Base-by-base conservation (phyloP, 345 rosid genomes). In the Leavenworthia alabamica region DNA sequence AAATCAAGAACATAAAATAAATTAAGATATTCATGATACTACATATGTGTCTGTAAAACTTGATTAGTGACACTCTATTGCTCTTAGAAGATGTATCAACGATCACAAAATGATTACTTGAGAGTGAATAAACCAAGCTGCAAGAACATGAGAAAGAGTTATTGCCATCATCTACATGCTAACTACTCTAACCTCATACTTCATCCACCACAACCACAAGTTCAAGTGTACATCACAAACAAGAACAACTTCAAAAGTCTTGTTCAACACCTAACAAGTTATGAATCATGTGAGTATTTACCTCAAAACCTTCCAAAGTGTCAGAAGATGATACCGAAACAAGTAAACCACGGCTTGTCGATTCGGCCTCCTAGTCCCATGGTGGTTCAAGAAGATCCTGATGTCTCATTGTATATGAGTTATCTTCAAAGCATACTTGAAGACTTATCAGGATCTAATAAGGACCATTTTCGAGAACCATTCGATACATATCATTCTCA, bases 241-340 rank as follows among this genome's bases (percentile, higher is more conserved):
- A 90, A 90, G 89, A 81, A 78, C 16, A 86, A 90, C 50, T 90
- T 90, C 60, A 78, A 90, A 41, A 81, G 73, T 60, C 52, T 85
- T 62, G 97, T 87, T 81, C 97, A 90, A 73, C 83, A 83, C 53
- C 85, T 87, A 15, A 87, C 97, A 2, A 84, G 97, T 73, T 76
- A 80, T 17, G 77, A 81, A 35, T 64, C 90, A 9, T 79, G 77
- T 33, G 87, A 90, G 19, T 74, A 66, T 63, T 71, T 81, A 74
- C 86, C 89, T 27, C 82, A 81, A 56, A 87, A 83, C 42, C 64
- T 80, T 55, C 88, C 86, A 57, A 72, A 70, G 6, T 87, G 79
- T 48, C 51, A 67, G 1, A 39, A 57, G 6, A 26, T n/a, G 9
- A 39, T 28, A 46, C 45, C 44, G 24, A 45, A 43, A 5, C 11